phyloP scores from a whole-genome alignment of 129 eudicot species.

The Solidago caesia region DNA sequence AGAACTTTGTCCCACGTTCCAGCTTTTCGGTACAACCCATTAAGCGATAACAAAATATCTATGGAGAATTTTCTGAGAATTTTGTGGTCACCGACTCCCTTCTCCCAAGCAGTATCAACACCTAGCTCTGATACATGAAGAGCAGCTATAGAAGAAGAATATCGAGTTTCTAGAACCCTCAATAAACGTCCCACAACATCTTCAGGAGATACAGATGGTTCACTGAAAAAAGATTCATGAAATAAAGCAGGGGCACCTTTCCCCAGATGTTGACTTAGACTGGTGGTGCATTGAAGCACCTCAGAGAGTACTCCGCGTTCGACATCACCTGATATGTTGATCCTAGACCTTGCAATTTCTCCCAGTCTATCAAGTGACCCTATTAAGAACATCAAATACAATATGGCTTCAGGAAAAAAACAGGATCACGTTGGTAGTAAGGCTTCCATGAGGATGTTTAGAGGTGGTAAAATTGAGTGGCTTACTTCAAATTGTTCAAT shows the following conservation, averaged over 20 bases:
- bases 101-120: slow-evolving; percentile 73
- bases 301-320: slow-evolving; percentile 61
- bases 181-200: slow-evolving; percentile 65
- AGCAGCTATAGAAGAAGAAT: slow-evolving; percentile 50
- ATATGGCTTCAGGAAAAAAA: neutral
- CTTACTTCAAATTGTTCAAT: too few species aligned
- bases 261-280: slow-evolving; percentile 73
- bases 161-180: slow-evolving; percentile 74
- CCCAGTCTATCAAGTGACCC: slow-evolving; percentile 63
- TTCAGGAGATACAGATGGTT: slow-evolving; percentile 60
- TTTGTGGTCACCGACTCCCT: slow-evolving; percentile 64
- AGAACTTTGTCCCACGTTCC: slow-evolving; percentile 70
- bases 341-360: slow-evolving; percentile 44
- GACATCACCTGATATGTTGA: slow-evolving; percentile 38
- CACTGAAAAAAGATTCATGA: slow-evolving; percentile 57
- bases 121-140: slow-evolving; percentile 73
- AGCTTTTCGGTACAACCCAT: slow-evolving; percentile 65
- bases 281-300: slow-evolving; percentile 59
- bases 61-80: slow-evolving; percentile 68
- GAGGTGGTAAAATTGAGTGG: neutral
- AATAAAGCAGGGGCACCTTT: slow-evolving; percentile 70
- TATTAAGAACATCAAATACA: slow-evolving; percentile 19
- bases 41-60: slow-evolving; percentile 64
- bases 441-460: neutral
- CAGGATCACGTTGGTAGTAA: slow-evolving; percentile 13